Base-by-base conservation (phyloP, 1,139 yeast species). In the Debaryomycetaceae sp. region DNA sequence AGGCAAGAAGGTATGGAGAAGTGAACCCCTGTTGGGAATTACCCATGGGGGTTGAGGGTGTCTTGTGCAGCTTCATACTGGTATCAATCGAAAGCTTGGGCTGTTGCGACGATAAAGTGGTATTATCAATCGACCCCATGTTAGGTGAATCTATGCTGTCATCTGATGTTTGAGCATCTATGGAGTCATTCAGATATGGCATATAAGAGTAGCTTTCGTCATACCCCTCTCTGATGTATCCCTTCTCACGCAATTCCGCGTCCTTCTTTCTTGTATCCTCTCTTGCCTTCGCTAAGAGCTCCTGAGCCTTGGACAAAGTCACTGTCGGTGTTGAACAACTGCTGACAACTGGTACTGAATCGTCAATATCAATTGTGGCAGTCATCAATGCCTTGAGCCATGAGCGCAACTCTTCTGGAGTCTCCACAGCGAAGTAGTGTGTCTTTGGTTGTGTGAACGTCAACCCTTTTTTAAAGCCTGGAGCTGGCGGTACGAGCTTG, bases 311-410 rank as follows among this genome's bases (percentile, higher is more conserved):
- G 40, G 81, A 80, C 51, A 93, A 72, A 23, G 96, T 84, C 9
- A 93, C 93, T 0, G 98, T 93, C 13, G 98, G 98, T 0, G 98
- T 89, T 6, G 86, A 84, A 63, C 97, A 93, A 30, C 97, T 87
- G 49, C 96, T 87, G n/a, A 91, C 86, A 4, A 89, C 95, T 0
- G 99, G 98, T 11, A 87, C 89, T 2, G 88, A 68, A 49, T 93
- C 97, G 65, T 95, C 99, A 43, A 95, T 78, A 62, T 93, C 99
- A 56, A 93, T 95, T 0, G 99, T 93, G 0, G 98, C 96, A 49
- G 93, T 89, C 82, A 91, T 88, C 50, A 93, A 71, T 0, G 97
- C 96, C 46, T 91, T 87, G 80, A 91, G 83, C 99, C 99, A 93
- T 1, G 80, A 81, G 59, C 97, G 77, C 96, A 93, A 87, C 50